phyloP scores from a whole-genome alignment of 1,139 yeast species.

The Sugiyamaella xylanicola region DNA sequence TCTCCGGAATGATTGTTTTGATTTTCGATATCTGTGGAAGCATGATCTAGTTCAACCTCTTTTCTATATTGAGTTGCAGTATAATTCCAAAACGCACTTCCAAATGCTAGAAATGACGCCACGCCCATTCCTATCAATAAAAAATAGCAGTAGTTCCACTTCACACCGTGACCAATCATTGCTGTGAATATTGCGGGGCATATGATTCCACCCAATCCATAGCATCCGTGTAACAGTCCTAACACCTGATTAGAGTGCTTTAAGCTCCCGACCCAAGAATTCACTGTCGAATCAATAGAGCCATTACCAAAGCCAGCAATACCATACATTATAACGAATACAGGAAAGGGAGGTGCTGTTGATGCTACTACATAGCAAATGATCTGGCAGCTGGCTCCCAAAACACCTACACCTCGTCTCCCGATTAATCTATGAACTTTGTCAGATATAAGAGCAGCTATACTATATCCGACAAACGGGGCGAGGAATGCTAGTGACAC shows the following conservation, averaged over 20 bases:
- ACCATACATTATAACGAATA: slow-evolving; percentile 56
- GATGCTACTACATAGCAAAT: slow-evolving; percentile 49
- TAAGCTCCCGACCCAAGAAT: slow-evolving; percentile 56
- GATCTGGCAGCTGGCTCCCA: slow-evolving; percentile 46
- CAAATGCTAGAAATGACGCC: slow-evolving; percentile 33
- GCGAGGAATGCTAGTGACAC: slow-evolving; percentile 38
- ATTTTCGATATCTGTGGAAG: too few species aligned
- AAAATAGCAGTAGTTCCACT: slow-evolving; percentile 59
- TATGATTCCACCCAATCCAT: slow-evolving; percentile 65
- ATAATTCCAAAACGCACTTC: slow-evolving; percentile 32
- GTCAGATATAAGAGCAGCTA: slow-evolving; percentile 43
- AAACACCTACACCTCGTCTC: slow-evolving; percentile 43
- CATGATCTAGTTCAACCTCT: slow-evolving; percentile 4
- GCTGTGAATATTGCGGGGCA: slow-evolving; percentile 62
- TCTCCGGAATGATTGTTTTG: too few species aligned
- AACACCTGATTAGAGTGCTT: slow-evolving; percentile 53
- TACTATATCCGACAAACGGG: slow-evolving; percentile 43
- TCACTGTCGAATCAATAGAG: slow-evolving; percentile 56
- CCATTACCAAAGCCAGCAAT: slow-evolving; percentile 65
- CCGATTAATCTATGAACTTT: slow-evolving; percentile 48
- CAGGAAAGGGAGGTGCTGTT: slow-evolving; percentile 45
- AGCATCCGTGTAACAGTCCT: slow-evolving; percentile 59
- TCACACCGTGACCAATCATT: slow-evolving; percentile 50
- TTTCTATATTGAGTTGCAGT: slow-evolving; percentile 25
- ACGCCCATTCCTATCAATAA: slow-evolving; percentile 49